Conservation (phyloP, 2,329 filamentous ascomycete genomes). For the Neoarthrinium moseri region DNA sequence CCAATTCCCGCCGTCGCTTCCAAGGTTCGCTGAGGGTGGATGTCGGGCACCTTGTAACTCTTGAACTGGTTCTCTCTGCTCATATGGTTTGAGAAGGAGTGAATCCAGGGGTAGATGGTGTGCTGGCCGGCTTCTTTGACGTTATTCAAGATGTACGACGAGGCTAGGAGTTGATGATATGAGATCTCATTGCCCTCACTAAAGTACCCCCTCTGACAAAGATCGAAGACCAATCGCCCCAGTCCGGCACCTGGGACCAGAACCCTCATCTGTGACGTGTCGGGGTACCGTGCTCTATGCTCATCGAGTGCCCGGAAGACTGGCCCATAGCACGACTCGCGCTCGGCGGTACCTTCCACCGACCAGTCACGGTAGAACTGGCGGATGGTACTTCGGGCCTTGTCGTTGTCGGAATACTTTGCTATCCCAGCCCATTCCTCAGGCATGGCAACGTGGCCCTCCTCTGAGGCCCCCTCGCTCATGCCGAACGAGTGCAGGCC, state of each 20-base stretch:
- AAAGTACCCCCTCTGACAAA: constrained; percentile 70
- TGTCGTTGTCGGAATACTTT: constrained; percentile 76
- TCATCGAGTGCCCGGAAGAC: constrained; percentile 64
- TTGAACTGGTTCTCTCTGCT: constrained; percentile 73
- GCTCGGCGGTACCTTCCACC: constrained; percentile 69
- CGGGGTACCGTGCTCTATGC: constrained; percentile 35
- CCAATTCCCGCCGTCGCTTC: constrained; percentile 41
- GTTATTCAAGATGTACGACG: constrained; percentile 71
- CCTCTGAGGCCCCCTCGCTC: constrained; percentile 23
- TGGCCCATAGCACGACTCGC: constrained; percentile 74
- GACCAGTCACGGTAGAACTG: constrained; percentile 98
- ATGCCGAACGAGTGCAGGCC: constrained; percentile 68
- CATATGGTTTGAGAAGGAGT: constrained; percentile 83
- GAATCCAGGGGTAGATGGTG: constrained; percentile 79
- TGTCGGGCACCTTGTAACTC: constrained; percentile 73
- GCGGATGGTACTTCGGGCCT: constrained; percentile 86
- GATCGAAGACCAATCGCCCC: constrained; percentile 84
- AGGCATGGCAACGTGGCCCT: constrained; percentile 46
- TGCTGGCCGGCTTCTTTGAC: constrained; percentile 61
- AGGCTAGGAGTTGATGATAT: constrained; percentile 92
- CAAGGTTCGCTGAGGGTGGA: constrained; percentile 66
- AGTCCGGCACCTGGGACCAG: constrained; percentile 89
- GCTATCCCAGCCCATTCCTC: constrained; percentile 69
- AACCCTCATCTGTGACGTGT: constrained; percentile 54
- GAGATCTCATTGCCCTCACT: constrained; percentile 94